Evolutionary conservation across 176 grass and related monocot genomes (phyloP).

Genomic region (Paspalum notatum): DNA sequence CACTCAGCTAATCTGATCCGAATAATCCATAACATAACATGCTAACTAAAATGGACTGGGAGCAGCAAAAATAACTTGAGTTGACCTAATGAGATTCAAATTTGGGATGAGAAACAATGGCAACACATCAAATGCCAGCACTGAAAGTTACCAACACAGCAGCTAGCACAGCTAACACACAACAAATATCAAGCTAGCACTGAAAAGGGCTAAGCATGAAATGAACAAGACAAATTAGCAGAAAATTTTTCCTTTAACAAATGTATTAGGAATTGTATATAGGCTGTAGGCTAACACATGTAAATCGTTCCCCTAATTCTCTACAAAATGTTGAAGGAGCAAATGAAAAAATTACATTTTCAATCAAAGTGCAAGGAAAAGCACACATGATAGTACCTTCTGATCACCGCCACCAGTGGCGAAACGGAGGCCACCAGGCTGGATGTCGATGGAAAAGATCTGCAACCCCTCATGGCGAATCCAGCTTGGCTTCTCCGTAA

Average conservation of each 20-base stretch:
- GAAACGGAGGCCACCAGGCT: conserved; percentile 70
- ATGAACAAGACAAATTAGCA: neutral
- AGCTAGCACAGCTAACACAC: too few species aligned
- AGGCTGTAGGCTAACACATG: too few species aligned
- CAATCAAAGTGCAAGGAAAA: neutral
- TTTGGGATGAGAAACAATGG: neutral
- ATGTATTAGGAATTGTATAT: too few species aligned
- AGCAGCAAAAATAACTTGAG: neutral
- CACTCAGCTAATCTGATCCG: neutral
- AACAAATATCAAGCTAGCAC: neutral
- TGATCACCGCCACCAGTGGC: conserved; percentile 96
- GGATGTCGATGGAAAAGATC: conserved; percentile 99
- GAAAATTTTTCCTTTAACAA: neutral
- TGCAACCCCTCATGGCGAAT: conserved; percentile 89
- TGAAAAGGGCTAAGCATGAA: neutral
- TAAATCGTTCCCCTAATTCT: too few species aligned
- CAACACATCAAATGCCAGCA: neutral
- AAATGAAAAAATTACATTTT: neutral
- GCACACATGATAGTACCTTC: conserved; percentile 49
- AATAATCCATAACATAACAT: neutral
- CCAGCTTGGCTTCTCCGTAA: conserved; percentile 86
- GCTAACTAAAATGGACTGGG: neutral
- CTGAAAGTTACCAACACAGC: too few species aligned
- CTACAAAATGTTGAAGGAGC: neutral
- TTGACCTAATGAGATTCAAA: neutral